Conservation (phyloP, 148 eudicot genomes). For the Fagopyrum homotropicum region DNA sequence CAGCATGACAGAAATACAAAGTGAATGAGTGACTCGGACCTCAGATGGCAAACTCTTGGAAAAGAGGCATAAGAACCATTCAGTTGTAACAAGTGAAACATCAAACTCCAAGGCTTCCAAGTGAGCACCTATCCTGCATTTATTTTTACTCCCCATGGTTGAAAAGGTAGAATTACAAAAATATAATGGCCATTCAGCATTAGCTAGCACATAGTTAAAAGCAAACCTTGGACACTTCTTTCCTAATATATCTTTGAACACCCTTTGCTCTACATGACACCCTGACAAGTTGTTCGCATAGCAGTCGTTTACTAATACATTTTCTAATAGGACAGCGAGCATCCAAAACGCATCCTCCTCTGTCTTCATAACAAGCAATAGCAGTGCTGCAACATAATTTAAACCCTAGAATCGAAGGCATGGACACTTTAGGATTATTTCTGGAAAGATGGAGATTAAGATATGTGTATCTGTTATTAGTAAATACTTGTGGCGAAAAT, state of each 20-base stretch:
- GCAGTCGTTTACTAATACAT: constrained; percentile 86
- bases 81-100: constrained; percentile 92
- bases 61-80: constrained; percentile 96
- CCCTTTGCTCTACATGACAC: constrained; percentile 97
- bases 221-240: constrained; percentile 75
- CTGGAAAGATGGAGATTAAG: background rate
- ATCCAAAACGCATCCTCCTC: constrained; percentile 99
- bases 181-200: background rate
- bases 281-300: constrained; percentile 83
- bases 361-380: constrained; percentile 93
- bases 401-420: constrained; percentile 52
- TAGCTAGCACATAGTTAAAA: background rate
- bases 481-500: background rate
- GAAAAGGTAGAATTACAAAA: background rate
- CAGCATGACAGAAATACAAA: background rate
- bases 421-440: background rate
- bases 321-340: constrained; percentile 88
- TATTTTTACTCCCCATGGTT: constrained; percentile 2
- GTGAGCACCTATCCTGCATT: constrained; percentile 84
- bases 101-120: constrained; percentile 85
- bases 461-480: background rate
- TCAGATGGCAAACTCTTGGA: constrained; percentile 98
- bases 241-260: constrained; percentile 74
- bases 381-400: constrained; percentile 89
- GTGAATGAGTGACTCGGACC: constrained; percentile 32